Evolutionary conservation across 768 basidiomycete species (phyloP).

Genomic region (Trametes sanguinea): DNA sequence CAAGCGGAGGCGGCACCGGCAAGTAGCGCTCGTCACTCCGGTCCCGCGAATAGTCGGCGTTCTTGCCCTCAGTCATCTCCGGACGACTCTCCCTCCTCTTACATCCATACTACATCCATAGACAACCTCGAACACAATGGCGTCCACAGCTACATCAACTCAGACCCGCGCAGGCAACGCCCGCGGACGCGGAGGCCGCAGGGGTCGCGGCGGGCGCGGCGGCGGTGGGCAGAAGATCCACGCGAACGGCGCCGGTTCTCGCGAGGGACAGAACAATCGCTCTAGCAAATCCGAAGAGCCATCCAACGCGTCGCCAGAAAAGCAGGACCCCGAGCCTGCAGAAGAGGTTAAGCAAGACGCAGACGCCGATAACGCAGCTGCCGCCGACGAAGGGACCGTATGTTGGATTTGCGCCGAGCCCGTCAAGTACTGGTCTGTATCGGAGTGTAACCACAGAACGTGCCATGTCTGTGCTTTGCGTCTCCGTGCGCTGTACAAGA

Average conservation of each 20-base stretch:
- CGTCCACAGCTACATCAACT: constrained; percentile 6
- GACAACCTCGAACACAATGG: neutral
- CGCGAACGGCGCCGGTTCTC: neutral
- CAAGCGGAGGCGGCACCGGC: constrained; percentile 1
- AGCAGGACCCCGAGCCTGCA: neutral
- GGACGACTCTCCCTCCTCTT: neutral
- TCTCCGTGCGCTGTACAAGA: constrained; percentile 91
- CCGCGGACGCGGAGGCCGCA: constrained; percentile 26
- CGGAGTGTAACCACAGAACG: constrained; percentile 91
- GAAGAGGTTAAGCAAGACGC: constrained; percentile 8
- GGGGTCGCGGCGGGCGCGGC: constrained; percentile 24
- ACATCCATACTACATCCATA: neutral
- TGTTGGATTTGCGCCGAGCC: constrained; percentile 97
- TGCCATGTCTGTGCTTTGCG: constrained; percentile 94
- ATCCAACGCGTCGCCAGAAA: neutral
- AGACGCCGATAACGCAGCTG: constrained; percentile 12
- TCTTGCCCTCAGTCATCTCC: constrained; percentile 1
- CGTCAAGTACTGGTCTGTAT: constrained; percentile 85
- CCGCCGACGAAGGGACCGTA: constrained; percentile 43
- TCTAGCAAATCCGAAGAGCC: neutral
- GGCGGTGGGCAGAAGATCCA: constrained; percentile 1
- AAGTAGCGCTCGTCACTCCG: neutral
- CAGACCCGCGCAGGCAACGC: constrained; percentile 13
- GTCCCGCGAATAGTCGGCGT: neutral
- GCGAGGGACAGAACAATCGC: constrained; percentile 1